Base-by-base conservation (phyloP, 2,329 filamentous ascomycete genomes). In the Cytospora schulzeri region DNA sequence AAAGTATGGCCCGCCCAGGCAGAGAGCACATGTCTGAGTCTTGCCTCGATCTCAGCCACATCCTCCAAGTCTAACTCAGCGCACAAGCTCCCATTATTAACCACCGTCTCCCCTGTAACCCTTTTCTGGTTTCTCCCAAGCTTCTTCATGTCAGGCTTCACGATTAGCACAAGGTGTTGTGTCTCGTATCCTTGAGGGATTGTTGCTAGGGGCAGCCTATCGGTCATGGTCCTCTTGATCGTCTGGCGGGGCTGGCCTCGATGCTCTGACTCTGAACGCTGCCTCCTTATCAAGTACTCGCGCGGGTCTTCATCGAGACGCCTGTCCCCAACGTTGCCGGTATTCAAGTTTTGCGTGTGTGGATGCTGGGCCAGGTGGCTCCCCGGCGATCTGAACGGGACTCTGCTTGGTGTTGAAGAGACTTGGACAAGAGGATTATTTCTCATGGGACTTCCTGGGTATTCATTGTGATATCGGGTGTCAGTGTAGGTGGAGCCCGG, bases 201-300 rank as follows among this genome's bases (percentile, higher is more conserved):
- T 2, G 58, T 68, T 55, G 73, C 72, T 8, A 72, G 68, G 22
- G 73, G 72, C 29, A 73, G 60, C 24, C 62, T 64, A 31, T 71
- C 68, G 11, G 69, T 72, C 53, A 64, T 70, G 14, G 67, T 56
- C 17, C 71, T 67, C 51, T 66, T 68, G 24, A 60, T 63, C 41
- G 65, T 68, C 57, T 65, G 70, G 8, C 60, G 58, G 19, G 63
- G 62, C 33, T 54, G 41, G 41, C 54, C 38, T 53, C 50, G 52
- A 26, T 69, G 56, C 11, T 52, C 59, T 19, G 58, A 65, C 14
- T 67, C 64, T 22, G 67, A 69, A 3, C 66, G 64, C 52, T 70
- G 68, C 48, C 68, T 69, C 51, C 57, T 64, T 31, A 71, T 69
- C 50, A 71, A 35, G n/a, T 67, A 69, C 19, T 56, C 55, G 22